Evolutionary conservation across 176 grass and related monocot species (phyloP).

Genomic region (Avena sativa): DNA sequence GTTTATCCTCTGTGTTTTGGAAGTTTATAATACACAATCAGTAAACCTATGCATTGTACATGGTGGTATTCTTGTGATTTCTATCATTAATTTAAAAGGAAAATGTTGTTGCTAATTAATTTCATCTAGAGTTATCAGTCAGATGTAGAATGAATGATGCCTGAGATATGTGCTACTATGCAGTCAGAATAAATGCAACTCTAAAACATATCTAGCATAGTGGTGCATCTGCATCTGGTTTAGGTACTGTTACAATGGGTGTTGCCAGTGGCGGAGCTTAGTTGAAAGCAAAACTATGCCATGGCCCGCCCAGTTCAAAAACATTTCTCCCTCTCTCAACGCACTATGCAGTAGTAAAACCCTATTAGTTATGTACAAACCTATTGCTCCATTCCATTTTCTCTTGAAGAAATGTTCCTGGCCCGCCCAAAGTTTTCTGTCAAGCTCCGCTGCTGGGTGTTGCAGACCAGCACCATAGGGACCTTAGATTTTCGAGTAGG

Average conservation of each 20-base stretch:
- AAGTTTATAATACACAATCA: background rate
- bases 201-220: conserved; percentile 24
- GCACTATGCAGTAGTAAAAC: too few species aligned
- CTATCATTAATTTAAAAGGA: background rate
- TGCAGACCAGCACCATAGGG: conserved; percentile 20
- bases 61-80: too few species aligned
- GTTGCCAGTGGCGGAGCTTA: background rate
- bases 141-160: background rate
- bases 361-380: too few species aligned
- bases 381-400: too few species aligned
- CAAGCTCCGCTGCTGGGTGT: background rate
- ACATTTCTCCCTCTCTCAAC: too few species aligned
- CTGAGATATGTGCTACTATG: conserved; percentile 15
- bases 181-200: conserved; percentile 33
- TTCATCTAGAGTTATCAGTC: background rate
- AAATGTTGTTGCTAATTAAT: conserved; percentile 14
- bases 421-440: too few species aligned
- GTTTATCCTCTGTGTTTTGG: too few species aligned
- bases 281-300: too few species aligned
- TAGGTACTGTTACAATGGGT: conserved; percentile 2
- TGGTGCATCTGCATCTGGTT: conserved; percentile 17
- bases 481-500: conserved; percentile 4
- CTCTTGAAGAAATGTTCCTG: too few species aligned
- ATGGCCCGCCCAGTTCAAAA: too few species aligned
- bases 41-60: too few species aligned